Base-by-base conservation (phyloP, 2,329 filamentous ascomycete species). In the Bipolaris sorokiniana region DNA sequence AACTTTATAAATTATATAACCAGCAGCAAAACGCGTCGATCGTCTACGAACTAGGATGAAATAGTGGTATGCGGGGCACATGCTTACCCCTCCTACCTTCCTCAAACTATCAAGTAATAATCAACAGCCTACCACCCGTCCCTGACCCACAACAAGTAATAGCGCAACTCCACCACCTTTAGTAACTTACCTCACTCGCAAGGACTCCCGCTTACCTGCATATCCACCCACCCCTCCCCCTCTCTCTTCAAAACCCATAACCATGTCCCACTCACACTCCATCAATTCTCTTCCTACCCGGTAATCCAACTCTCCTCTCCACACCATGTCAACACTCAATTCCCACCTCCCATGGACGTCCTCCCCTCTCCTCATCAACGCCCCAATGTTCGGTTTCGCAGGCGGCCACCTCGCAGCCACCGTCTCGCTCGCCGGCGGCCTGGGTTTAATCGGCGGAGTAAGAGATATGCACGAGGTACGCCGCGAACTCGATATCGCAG, bases 301-400 rank as follows among this genome's bases (percentile, higher is more conserved):
- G 20, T 33, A 4, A 10, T n/a, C 7, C 13, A 28, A 26, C n/a
- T 20, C 2, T 3, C 5, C 22, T 20, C 11, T 20, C 1, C 7
- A 18, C 46, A 55, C 6, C 13, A 68, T 69, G 66, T 16, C 67
- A 0, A 20, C 54, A 5, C 62, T 67, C 28, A 59, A 54, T 26
- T 16, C 56, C 1, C 58, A 62, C 5, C 59, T 72, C 62, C 84
- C 86, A 56, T 90, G 87, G 86, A 81, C 78, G 1, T 66, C 75
- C 11, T 54, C 73, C 1, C 87, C 87, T 3, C 75, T 90, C 34
- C 82, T 92, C 44, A 77, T 82, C 48, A 81, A 81, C 34, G 89
- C 87, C 1, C 90, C 90, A 0, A 91, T 92, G 89, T 83, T 86
- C 47, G 80, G 85, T 41, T 84, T 89, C 51, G 79, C 82, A 65